Percentiles rank a stretch among this genome's conserved stretches.
phyloP scores from a whole-genome alignment of 2,329 filamentous ascomycete species.

The Talaromyces sp. region DNA sequence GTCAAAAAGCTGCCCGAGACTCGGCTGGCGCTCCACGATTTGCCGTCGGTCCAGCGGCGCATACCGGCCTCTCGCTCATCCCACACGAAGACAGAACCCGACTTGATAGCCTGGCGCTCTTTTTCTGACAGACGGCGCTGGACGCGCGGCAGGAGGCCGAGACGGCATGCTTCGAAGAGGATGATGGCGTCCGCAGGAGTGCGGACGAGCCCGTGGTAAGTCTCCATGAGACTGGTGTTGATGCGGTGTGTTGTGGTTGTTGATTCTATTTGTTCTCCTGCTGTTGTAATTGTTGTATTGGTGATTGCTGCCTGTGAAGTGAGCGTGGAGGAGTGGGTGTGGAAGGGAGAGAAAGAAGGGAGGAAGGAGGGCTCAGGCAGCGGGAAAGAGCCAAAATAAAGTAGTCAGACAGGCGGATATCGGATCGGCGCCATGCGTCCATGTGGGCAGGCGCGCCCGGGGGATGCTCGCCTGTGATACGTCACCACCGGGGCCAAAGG shows the following conservation, averaged over 20 bases:
- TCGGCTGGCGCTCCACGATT: conserved; percentile 96
- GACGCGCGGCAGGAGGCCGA: conserved; percentile 83
- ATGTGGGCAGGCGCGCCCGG: conserved; percentile 4
- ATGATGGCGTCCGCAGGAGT: conserved; percentile 97
- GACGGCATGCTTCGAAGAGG: conserved; percentile 92
- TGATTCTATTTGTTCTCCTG: conserved; percentile 4
- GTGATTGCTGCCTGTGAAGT: not conserved
- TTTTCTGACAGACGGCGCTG: conserved; percentile 93
- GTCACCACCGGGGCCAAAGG: not conserved
- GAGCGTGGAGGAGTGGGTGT: not conserved
- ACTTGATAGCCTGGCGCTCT: conserved; percentile 91
- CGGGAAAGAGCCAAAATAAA: not conserved
- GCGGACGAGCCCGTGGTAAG: conserved; percentile 89
- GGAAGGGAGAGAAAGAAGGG: not conserved
- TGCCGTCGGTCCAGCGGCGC: conserved; percentile 97
- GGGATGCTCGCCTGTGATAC: conserved; percentile 1
- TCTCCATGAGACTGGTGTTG: conserved; percentile 65
- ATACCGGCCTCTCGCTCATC: conserved; percentile 97
- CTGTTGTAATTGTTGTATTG: not conserved
- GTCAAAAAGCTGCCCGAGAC: conserved; percentile 97
- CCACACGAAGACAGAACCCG: conserved; percentile 99
- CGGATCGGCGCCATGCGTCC: conserved; percentile 13
- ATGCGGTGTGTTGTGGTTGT: conserved; percentile 6
- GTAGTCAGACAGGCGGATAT: conserved; percentile 10
- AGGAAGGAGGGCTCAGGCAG: not conserved